A percentile compares a stretch with the other conserved stretches of the same genome.
phyloP scores from a whole-genome alignment of 1,284 basidiomycete species.

The Sparassis latifolia region DNA sequence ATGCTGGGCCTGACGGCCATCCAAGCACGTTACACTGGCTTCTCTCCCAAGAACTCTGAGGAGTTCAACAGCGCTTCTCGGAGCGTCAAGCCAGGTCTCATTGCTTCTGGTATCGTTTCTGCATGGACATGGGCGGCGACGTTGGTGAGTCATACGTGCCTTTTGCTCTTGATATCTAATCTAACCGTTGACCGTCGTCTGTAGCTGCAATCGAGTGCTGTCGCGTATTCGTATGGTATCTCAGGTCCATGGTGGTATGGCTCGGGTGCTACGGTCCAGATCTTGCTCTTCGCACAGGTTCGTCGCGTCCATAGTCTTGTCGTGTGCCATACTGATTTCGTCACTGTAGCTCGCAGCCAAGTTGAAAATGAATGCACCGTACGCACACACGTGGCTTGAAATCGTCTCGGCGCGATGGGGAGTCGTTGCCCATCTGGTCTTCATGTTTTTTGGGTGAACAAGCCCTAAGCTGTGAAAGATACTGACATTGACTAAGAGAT shows the following conservation, averaged over 20 bases:
- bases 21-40: constrained; percentile 68
- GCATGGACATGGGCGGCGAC: constrained; percentile 84
- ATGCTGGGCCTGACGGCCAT: constrained; percentile 69
- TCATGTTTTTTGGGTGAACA: constrained; percentile 55
- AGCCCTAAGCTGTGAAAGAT: background rate
- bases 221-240: constrained; percentile 80
- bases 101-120: constrained; percentile 85
- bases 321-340: background rate
- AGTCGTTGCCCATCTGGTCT: constrained; percentile 48
- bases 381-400: constrained; percentile 58
- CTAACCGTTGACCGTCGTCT: background rate
- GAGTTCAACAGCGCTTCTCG: constrained; percentile 83
- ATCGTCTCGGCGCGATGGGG: constrained; percentile 59
- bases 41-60: constrained; percentile 64
- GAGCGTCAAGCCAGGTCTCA: constrained; percentile 83
- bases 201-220: constrained; percentile 69
- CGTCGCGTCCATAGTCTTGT: constrained; percentile 3
- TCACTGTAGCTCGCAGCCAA: constrained; percentile 36
- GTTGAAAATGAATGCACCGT: constrained; percentile 57
- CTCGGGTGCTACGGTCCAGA: constrained; percentile 44
- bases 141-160: constrained; percentile 35
- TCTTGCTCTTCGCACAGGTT: constrained; percentile 41
- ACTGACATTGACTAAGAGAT: constrained; percentile 3
- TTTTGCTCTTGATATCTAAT: background rate
- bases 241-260: constrained; percentile 46